Evolutionary conservation across 2,329 filamentous ascomycete genomes (phyloP).

Genomic region (Epichloe typhina): DNA sequence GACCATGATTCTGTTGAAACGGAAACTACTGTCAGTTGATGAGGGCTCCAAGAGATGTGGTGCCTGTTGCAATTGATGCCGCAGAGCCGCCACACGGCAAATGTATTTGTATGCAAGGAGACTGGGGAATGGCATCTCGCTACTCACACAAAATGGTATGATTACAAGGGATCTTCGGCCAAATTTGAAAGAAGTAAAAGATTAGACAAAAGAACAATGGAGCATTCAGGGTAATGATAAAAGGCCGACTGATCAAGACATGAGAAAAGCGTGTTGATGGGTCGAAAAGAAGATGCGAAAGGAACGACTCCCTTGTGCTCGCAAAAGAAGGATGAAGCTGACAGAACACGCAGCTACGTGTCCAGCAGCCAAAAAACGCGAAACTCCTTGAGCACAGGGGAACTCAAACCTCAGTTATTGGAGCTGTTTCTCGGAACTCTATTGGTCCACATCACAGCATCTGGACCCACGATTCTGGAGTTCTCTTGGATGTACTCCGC

Average conservation of each 20-base stretch:
- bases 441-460: not conserved
- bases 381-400: not conserved
- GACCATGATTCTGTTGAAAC: slow-evolving; percentile 26
- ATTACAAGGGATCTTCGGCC: not conserved
- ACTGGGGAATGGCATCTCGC: not conserved
- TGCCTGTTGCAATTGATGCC: not conserved
- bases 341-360: not conserved
- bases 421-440: not conserved
- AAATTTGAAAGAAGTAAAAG: slow-evolving; percentile 6
- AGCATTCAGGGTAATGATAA: slow-evolving; percentile 5
- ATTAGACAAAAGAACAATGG: not conserved
- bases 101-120: not conserved
- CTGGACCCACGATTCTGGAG: not conserved
- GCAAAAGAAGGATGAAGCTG: slow-evolving; percentile 4
- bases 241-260: not conserved
- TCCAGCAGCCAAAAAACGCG: not conserved
- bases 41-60: too few relatives aligned
- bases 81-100: not conserved
- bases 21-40: slow-evolving; percentile 4
- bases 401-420: not conserved
- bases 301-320: slow-evolving; percentile 3
- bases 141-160: slow-evolving; percentile 1
- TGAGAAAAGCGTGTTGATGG: not conserved
- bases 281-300: not conserved
- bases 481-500: not conserved